A percentile compares a stretch with the other conserved stretches of the same genome.
Evolutionary conservation across 208 protist genomes (phyloP).

Genomic region (Trypanosomatidae sp.): DNA sequence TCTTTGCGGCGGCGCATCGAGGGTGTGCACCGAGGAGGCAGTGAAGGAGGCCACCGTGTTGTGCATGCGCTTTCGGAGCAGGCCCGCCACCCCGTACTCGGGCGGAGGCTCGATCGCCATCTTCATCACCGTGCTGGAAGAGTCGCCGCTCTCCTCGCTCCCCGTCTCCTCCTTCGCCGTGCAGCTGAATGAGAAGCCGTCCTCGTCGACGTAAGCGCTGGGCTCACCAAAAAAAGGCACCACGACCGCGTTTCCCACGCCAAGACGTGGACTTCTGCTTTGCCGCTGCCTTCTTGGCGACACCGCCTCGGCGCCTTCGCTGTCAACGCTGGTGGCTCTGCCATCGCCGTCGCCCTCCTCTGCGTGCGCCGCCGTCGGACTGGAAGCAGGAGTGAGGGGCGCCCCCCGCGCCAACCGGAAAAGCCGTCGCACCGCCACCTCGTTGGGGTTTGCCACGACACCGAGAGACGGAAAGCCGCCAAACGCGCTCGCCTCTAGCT

Average conservation of each 20-base stretch:
- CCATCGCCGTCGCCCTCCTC: neutral
- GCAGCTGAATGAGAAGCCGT: too few relatives aligned
- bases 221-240: neutral
- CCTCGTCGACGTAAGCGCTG: neutral
- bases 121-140: too few relatives aligned
- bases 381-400: too few relatives aligned
- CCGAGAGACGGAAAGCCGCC: neutral
- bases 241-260: neutral
- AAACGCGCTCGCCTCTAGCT: neutral
- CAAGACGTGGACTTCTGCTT: too few relatives aligned
- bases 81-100: constrained; percentile 11
- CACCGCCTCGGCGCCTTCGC: too few relatives aligned
- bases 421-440: constrained; percentile 24
- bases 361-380: too few relatives aligned
- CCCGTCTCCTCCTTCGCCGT: neutral
- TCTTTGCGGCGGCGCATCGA: constrained; percentile 19
- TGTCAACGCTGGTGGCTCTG: too few relatives aligned
- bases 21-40: constrained; percentile 12
- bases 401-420: constrained; percentile 8
- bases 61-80: constrained; percentile 28
- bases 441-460: constrained; percentile 12
- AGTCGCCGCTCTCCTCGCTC: neutral
- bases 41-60: constrained; percentile 16
- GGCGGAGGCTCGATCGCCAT: constrained; percentile 4
- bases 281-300: neutral